Conservation (phyloP, 306 rosid genomes). For the Trifolium repens region DNA sequence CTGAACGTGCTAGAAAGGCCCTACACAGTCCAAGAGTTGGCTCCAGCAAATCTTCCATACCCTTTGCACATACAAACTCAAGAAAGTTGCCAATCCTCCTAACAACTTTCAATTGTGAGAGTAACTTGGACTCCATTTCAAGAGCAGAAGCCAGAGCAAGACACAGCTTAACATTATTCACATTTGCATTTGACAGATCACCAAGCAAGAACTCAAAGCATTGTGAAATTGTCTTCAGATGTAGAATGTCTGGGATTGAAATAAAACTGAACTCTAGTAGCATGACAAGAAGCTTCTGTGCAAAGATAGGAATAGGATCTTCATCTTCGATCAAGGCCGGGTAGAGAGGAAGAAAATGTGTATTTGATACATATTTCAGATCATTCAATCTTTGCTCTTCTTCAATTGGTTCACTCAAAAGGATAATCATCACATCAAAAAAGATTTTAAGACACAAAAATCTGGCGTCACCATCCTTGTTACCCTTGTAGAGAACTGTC, state of each 20-base stretch:
- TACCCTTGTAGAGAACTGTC: slow-evolving; percentile 87
- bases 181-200: slow-evolving; percentile 91
- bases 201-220: slow-evolving; percentile 97
- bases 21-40: slow-evolving; percentile 89
- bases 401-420: slow-evolving; percentile 74
- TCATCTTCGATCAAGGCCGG: slow-evolving; percentile 90
- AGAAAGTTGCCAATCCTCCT: slow-evolving; percentile 87
- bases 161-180: slow-evolving; percentile 82
- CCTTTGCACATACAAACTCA: slow-evolving; percentile 83
- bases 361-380: slow-evolving; percentile 70
- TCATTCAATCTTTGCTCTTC: slow-evolving; percentile 72
- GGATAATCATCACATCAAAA: slow-evolving; percentile 78
- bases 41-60: slow-evolving; percentile 92
- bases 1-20: slow-evolving; percentile 88
- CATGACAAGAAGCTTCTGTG: slow-evolving; percentile 99
- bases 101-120: slow-evolving; percentile 89
- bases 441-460: slow-evolving; percentile 90
- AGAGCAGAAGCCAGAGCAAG: slow-evolving; percentile 92
- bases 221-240: slow-evolving; percentile 87
- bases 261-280: slow-evolving; percentile 73
- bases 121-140: slow-evolving; percentile 93
- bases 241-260: slow-evolving; percentile 81
- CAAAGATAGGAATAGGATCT: slow-evolving; percentile 93
- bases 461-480: slow-evolving; percentile 97
- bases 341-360: slow-evolving; percentile 88